Percentiles rank a stretch among this genome's conserved stretches.
Evolutionary conservation across 495 filamentous ascomycete genomes (phyloP).

Genomic region (Haplographium delicatum): DNA sequence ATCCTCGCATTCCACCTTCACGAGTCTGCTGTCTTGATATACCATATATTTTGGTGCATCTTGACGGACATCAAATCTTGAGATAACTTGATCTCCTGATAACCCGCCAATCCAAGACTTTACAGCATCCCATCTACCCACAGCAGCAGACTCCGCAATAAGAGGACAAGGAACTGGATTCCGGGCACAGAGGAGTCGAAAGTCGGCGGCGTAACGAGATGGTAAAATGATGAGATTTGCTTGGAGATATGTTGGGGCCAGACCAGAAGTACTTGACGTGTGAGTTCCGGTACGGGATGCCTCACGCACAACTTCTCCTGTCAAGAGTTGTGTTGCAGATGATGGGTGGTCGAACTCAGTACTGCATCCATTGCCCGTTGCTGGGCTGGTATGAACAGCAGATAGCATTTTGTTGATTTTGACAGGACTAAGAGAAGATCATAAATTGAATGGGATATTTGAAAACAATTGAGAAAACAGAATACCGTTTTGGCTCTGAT

Average conservation of each 20-base stretch:
- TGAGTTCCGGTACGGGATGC: constrained; percentile 33
- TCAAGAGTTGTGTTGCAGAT: too few species aligned
- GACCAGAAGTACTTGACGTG: constrained; percentile 41
- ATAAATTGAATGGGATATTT: too few species aligned
- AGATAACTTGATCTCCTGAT: constrained; percentile 24
- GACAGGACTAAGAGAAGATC: too few species aligned
- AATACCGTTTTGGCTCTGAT: too few species aligned
- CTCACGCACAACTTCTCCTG: constrained; percentile 38
- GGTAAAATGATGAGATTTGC: constrained; percentile 55
- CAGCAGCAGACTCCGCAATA: constrained; percentile 34
- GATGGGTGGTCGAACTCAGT: too few species aligned
- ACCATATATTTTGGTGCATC: constrained; percentile 50
- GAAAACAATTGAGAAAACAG: too few species aligned
- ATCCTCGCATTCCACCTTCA: constrained; percentile 24
- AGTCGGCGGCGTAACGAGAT: constrained; percentile 43
- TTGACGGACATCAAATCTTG: constrained; percentile 42
- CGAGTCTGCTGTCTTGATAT: constrained; percentile 36
- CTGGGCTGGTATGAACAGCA: too few species aligned
- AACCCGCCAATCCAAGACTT: constrained; percentile 27
- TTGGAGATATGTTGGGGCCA: constrained; percentile 49
- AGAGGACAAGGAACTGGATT: constrained; percentile 57
- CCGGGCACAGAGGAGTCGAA: constrained; percentile 45
- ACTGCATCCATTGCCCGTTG: too few species aligned
- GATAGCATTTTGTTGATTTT: too few species aligned
- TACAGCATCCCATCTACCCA: constrained; percentile 21